Conservation (phyloP, 1,139 yeast genomes). For the Blastobotrys buckinghamii region DNA sequence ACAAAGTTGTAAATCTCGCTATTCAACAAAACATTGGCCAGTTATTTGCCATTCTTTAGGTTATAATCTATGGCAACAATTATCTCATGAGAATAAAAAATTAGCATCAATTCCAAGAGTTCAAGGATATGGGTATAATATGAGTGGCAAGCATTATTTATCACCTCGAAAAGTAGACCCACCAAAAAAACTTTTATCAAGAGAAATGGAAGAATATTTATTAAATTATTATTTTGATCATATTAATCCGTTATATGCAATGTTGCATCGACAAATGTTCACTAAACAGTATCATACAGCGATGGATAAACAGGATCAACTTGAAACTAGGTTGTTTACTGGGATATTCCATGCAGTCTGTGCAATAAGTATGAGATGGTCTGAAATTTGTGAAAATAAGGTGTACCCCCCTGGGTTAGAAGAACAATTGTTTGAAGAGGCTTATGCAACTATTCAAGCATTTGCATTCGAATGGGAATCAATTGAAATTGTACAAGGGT, state of each 20-base stretch:
- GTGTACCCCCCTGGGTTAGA: constrained; percentile 40
- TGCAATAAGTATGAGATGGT: constrained; percentile 49
- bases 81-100: constrained; percentile 25
- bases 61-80: constrained; percentile 32
- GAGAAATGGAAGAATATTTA: constrained; percentile 22
- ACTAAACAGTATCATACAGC: constrained; percentile 45
- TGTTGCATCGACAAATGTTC: constrained; percentile 51
- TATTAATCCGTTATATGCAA: constrained; percentile 49
- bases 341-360: constrained; percentile 48
- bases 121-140: constrained; percentile 61
- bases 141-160: constrained; percentile 51
- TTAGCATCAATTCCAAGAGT: constrained; percentile 46
- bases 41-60: constrained; percentile 46
- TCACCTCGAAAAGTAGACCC: constrained; percentile 39
- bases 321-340: constrained; percentile 40
- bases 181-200: constrained; percentile 12
- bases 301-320: constrained; percentile 22
- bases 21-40: constrained; percentile 46
- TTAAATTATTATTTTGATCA: constrained; percentile 44
- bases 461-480: constrained; percentile 65
- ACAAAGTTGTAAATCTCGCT: constrained; percentile 37
- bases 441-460: constrained; percentile 42
- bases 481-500: constrained; percentile 57
- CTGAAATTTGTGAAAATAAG: constrained; percentile 39
- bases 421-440: constrained; percentile 48